Percentiles rank a stretch among this genome's conserved stretches.
phyloP scores from a whole-genome alignment of 306 rosid genomes.

The Pterocarpus santalinus region DNA sequence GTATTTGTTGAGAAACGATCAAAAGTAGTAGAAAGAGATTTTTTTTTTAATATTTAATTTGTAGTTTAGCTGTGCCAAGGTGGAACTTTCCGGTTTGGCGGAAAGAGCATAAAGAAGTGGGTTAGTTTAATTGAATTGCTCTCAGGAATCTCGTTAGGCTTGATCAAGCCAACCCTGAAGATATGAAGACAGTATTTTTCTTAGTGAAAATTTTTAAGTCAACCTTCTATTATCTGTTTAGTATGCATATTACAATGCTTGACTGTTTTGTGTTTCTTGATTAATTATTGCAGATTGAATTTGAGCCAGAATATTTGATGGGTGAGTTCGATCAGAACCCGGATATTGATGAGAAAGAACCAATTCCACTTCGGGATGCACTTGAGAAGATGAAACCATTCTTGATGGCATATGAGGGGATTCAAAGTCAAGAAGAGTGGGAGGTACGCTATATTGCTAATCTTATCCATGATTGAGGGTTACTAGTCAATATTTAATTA shows the following conservation, averaged over 20 bases:
- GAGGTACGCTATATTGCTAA: constrained; percentile 67
- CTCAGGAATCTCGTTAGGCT: neutral
- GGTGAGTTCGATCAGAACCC: constrained; percentile 88
- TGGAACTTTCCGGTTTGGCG: constrained; percentile 2
- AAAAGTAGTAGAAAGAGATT: neutral
- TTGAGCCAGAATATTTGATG: constrained; percentile 85
- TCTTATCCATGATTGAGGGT: constrained; percentile 25
- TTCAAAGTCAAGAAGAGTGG: constrained; percentile 94
- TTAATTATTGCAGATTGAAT: constrained; percentile 78
- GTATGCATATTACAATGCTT: constrained; percentile 28
- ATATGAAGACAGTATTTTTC: neutral
- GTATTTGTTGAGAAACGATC: constrained; percentile 34
- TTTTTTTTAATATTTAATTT: constrained; percentile 11
- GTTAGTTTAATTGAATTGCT: constrained; percentile 24
- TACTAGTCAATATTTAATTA: constrained; percentile 18
- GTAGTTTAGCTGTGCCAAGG: constrained; percentile 22
- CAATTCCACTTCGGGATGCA: constrained; percentile 82
- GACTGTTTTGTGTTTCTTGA: constrained; percentile 21
- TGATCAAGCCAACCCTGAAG: constrained; percentile 12
- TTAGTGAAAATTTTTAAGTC: neutral
- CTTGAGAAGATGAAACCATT: constrained; percentile 96
- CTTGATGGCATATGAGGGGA: constrained; percentile 89
- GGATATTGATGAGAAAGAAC: constrained; percentile 88
- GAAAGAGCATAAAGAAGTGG: constrained; percentile 19
- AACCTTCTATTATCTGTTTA: constrained; percentile 15